Evolutionary conservation across 108 stramenopile genomes (phyloP), one percentile per base, ranked within the genome.

Genomic region (Stephanodiscus triporus): DNA sequence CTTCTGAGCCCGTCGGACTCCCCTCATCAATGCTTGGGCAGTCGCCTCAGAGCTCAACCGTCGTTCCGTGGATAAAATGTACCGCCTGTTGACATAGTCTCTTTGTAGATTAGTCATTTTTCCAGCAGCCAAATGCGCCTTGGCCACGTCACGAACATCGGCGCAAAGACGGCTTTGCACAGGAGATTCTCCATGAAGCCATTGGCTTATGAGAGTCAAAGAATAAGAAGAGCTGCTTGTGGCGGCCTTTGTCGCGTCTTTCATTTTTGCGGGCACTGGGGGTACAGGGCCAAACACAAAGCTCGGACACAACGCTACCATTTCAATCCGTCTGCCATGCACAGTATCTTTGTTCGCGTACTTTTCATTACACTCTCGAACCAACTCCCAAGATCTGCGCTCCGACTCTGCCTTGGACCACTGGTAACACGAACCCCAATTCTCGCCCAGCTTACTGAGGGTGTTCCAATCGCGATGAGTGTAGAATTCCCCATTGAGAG

Each of bases 331-430:
- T 47, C 70, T 84, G 76, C 89, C 73, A 68, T 87, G 78, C 64
- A 84, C 86, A 64, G 85, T 85, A 20, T 67, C 19, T 62, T 91
- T 86, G 51, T 92, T 87, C 43, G 89, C 89, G 71, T 88, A 87
- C 64, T 87, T 87, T 63, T 91, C 63, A 57, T 80, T 75, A 17
- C 68, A 60, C 30, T 89, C 56, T 43, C 74, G 53, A 6, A 75
- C 73, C 26, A 90, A 34, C 45, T 87, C 87, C 83, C 78, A 70
- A 17, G 89, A 89, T 60, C 68, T 75, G 34, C 83, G 84, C 75
- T 94, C 93, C 9, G 89, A 89, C 63, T 90, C 82, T 50, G 85
- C 85, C 76, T 94, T 94, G 57, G 84, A 85, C 89, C 91, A 94
- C 66, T 94, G 93, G 65, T 94, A 94, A 64, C 86, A 86, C 17